Evolutionary conservation across 805 yeast species (phyloP).

Genomic region (Candida krabiensis): DNA sequence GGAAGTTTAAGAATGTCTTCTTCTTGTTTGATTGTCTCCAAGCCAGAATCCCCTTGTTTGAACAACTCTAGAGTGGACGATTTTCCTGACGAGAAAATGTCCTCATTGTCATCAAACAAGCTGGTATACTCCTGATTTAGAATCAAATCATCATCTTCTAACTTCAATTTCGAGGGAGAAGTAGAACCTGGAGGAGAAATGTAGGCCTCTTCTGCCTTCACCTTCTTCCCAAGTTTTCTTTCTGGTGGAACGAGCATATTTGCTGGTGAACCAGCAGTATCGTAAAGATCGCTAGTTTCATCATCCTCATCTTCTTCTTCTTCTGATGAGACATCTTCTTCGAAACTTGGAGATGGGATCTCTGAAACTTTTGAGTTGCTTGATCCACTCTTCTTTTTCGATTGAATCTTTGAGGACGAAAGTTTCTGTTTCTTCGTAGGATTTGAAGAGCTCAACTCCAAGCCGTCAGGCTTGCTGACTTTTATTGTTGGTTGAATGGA

Average conservation of each 20-base stretch:
- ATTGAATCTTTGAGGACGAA: slow-evolving; percentile 1
- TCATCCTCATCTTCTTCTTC: slow-evolving; percentile 21
- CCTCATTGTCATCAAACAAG: slow-evolving; percentile 27
- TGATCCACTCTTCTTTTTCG: not conserved
- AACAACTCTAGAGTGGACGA: slow-evolving; percentile 27
- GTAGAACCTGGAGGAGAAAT: slow-evolving; percentile 33
- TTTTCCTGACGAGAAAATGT: slow-evolving; percentile 17
- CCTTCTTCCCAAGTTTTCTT: slow-evolving; percentile 12
- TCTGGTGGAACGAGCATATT: slow-evolving; percentile 2
- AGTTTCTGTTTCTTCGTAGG: slow-evolving; percentile 21
- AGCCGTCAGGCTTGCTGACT: slow-evolving; percentile 27
- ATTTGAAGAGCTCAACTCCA: slow-evolving; percentile 22
- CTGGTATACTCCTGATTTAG: slow-evolving; percentile 28
- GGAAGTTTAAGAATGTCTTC: slow-evolving; percentile 16
- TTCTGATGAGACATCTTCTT: slow-evolving; percentile 23
- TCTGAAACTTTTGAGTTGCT: slow-evolving; percentile 15
- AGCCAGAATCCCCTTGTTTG: slow-evolving; percentile 23
- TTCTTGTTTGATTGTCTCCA: slow-evolving; percentile 11
- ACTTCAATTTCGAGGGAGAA: slow-evolving; percentile 30
- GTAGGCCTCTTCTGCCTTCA: slow-evolving; percentile 19
- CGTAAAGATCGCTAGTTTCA: slow-evolving; percentile 15
- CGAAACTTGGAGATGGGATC: slow-evolving; percentile 24
- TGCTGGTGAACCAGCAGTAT: slow-evolving; percentile 2
- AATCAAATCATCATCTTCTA: slow-evolving; percentile 27
- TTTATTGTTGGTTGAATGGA: slow-evolving; percentile 11